Evolutionary conservation across 495 filamentous ascomycete species (phyloP).

Genomic region (Hypoxylon lienhwacheense): DNA sequence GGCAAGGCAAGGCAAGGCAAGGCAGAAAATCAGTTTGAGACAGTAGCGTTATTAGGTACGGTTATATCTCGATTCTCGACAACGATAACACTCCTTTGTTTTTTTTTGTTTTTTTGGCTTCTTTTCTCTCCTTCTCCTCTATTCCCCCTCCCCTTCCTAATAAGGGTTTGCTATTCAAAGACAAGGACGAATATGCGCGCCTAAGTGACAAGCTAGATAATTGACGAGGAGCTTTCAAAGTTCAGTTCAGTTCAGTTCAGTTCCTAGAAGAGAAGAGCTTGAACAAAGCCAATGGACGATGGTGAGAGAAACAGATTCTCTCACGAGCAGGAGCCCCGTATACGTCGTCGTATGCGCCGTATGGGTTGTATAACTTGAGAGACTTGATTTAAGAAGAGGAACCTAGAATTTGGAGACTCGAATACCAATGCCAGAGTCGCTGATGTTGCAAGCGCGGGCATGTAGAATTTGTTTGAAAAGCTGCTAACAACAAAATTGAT

Average conservation of each 20-base stretch:
- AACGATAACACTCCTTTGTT: constrained; percentile 10
- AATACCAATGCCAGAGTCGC: background rate
- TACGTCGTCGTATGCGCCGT: too few relatives aligned
- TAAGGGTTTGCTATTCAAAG: constrained; percentile 7
- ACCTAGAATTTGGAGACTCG: background rate
- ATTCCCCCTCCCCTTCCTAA: background rate
- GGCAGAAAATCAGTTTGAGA: constrained; percentile 21
- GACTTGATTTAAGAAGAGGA: background rate
- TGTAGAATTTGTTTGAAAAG: background rate
- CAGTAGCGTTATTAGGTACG: constrained; percentile 22
- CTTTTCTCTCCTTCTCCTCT: background rate
- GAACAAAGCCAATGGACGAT: constrained; percentile 6
- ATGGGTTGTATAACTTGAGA: background rate
- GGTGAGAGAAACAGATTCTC: too few relatives aligned
- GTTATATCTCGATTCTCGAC: constrained; percentile 12
- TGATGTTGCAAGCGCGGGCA: background rate
- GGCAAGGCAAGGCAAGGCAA: constrained; percentile 4
- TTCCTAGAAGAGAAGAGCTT: constrained; percentile 9
- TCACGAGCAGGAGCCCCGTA: too few relatives aligned
- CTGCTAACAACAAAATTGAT: constrained; percentile 19
- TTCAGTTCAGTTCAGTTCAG: too few relatives aligned
- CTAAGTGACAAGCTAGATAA: constrained; percentile 11
- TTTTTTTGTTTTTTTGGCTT: constrained; percentile 1
- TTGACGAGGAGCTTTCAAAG: constrained; percentile 8
- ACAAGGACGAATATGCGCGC: background rate